phyloP scores from a whole-genome alignment of 768 basidiomycete genomes.

The Chlorophyllum brunneum region DNA sequence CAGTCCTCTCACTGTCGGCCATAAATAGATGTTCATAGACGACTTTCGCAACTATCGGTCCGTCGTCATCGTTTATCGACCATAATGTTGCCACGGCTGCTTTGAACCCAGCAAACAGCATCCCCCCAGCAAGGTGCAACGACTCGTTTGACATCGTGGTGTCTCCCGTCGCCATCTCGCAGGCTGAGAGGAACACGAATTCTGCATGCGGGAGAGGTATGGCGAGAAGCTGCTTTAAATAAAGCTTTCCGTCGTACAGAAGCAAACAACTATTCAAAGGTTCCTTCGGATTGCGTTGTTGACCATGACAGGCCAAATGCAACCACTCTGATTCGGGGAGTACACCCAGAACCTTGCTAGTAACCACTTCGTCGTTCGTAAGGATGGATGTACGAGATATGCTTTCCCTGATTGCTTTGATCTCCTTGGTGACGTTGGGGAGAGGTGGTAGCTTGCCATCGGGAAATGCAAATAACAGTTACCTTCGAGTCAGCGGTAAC shows the following conservation, averaged over 20 bases:
- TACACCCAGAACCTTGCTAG: conserved; percentile 6
- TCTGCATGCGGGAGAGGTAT: conserved; percentile 21
- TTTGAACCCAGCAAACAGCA: conserved; percentile 30
- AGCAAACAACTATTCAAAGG: conserved; percentile 18
- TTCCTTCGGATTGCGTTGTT: conserved; percentile 22
- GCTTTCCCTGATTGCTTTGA: conserved; percentile 8
- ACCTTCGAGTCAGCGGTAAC: neutral
- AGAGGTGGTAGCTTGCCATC: conserved; percentile 2
- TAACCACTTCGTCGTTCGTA: conserved; percentile 11
- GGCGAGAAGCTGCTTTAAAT: conserved; percentile 20
- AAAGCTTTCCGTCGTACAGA: conserved; percentile 18
- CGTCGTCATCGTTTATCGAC: conserved; percentile 36
- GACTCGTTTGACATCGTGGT: conserved; percentile 21
- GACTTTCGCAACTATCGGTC: conserved; percentile 25
- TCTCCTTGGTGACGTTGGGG: conserved; percentile 16
- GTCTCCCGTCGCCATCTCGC: conserved; percentile 37
- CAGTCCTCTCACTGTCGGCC: conserved; percentile 5
- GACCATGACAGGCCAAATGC: conserved; percentile 38
- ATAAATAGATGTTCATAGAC: conserved; percentile 17
- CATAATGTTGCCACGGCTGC: conserved; percentile 40
- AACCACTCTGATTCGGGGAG: conserved; percentile 19
- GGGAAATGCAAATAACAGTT: conserved; percentile 4
- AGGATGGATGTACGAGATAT: conserved; percentile 1
- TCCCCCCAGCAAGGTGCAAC: conserved; percentile 39
- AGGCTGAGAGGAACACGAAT: conserved; percentile 44